Conservation (phyloP, 2,329 filamentous ascomycete species). For the Spiromastix sp. region DNA sequence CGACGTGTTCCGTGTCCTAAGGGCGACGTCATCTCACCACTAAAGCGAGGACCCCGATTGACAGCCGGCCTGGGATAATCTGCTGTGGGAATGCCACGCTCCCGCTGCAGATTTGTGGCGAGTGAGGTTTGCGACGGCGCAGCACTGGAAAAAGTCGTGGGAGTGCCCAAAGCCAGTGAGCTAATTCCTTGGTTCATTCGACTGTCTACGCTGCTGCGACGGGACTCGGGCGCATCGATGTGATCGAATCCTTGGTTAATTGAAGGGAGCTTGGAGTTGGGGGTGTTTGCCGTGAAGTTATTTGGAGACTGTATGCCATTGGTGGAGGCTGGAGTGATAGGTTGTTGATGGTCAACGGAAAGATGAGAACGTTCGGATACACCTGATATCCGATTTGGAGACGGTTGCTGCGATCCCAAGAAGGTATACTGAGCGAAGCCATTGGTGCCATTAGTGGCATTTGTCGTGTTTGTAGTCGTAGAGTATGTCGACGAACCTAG, state of each 20-base stretch:
- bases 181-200: slow-evolving; percentile 40
- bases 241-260: slow-evolving; percentile 50
- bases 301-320: slow-evolving; percentile 15
- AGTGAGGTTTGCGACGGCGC: slow-evolving; percentile 34
- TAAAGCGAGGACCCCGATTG: slow-evolving; percentile 32
- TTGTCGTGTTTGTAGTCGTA: slow-evolving; percentile 33
- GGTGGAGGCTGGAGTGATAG: slow-evolving; percentile 4
- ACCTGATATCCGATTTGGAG: slow-evolving; percentile 31
- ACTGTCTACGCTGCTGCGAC: slow-evolving; percentile 40
- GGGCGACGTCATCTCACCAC: slow-evolving; percentile 32
- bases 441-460: slow-evolving; percentile 31
- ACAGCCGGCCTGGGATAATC: slow-evolving; percentile 26
- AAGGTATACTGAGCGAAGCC: slow-evolving; percentile 21
- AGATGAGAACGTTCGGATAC: slow-evolving; percentile 23
- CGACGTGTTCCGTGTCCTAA: slow-evolving; percentile 32
- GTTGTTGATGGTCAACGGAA: not conserved
- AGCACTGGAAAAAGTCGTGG: slow-evolving; percentile 38
- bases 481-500: slow-evolving; percentile 40
- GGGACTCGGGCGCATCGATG: slow-evolving; percentile 35
- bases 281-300: slow-evolving; percentile 28
- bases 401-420: slow-evolving; percentile 36
- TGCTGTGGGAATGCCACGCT: slow-evolving; percentile 20
- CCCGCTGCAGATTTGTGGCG: slow-evolving; percentile 16
- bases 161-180: slow-evolving; percentile 35
- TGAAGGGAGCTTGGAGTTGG: slow-evolving; percentile 41